Base-by-base conservation (phyloP, 2,329 filamentous ascomycete genomes). In the Exophiala sideris region DNA sequence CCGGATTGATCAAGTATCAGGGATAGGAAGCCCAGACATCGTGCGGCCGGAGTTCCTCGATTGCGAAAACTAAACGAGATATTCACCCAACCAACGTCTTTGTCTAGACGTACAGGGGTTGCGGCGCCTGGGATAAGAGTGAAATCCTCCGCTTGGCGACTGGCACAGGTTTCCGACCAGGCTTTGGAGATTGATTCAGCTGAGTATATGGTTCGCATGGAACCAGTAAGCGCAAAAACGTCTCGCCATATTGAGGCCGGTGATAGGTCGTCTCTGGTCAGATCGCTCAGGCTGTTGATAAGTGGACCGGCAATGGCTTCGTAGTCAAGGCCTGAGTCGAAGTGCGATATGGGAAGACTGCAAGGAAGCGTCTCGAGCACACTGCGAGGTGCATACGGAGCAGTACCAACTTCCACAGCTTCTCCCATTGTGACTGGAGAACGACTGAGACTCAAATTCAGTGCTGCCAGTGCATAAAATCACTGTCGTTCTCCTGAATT, bases 201-300 rank as follows among this genome's bases (percentile, higher is more conserved):
- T 8, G 56, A 56, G 38, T 64, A 63, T 36, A 66, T 58, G 4
- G 62, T 67, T 21, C 65, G 57, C 21, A 62, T 33, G 3, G 59
- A 64, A 16, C 65, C 64, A 1, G 60, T 67, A 20, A 67, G 49
- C 7, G 62, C 61, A 41, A 61, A 66, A n/a, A 57, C 39, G 39
- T 67, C 65, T 9, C 63, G 54, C 65, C 65, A 67, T 11, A 66
- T 48, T 8, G 64, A 34, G 7, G 16, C 24, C 11, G 45, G 10
- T 8, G 47, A 48, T 3, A 57, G 44, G 5, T 39, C 35, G 40
- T 35, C 39, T 18, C 16, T 9, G 12, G 32, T 20, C 18, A 58
- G 44, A 4, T 38, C 7, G 5, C 24, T 33, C 4, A 58, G 36
- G n/a, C 38, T 52, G 5, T 47, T 32, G 11, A 58, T 24, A 2